Conservation (phyloP, 441 rosid genomes). For the Bruguiera hainesii region DNA sequence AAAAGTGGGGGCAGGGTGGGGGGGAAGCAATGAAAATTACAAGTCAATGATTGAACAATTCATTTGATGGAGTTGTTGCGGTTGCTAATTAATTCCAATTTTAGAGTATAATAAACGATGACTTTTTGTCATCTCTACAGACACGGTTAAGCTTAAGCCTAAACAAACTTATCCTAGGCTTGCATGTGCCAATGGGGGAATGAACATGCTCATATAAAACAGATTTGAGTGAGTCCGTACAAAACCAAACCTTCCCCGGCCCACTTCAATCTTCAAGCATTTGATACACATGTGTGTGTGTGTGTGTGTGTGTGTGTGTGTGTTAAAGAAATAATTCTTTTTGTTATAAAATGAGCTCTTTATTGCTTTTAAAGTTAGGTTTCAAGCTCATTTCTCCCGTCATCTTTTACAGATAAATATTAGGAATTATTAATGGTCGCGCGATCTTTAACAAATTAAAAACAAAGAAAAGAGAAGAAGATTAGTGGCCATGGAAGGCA, state of each 20-base stretch:
- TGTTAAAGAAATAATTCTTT: too few relatives aligned
- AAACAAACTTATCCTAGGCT: constrained; percentile 28
- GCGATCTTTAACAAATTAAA: too few relatives aligned
- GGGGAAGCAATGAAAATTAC: constrained; percentile 1
- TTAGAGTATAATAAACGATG: neutral
- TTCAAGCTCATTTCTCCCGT: neutral
- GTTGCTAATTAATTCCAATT: neutral
- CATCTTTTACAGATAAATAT: neutral
- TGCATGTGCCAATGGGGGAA: constrained; percentile 17
- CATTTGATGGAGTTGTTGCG: constrained; percentile 27
- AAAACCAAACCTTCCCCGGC: neutral
- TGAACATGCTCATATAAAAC: constrained; percentile 18
- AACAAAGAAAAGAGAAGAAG: neutral
- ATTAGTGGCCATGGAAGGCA: constrained; percentile 15
- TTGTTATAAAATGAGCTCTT: neutral
- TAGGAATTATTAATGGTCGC: too few relatives aligned
- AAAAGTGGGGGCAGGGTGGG: neutral
- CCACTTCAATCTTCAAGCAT: neutral
- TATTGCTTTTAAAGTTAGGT: neutral
- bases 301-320: too few relatives aligned
- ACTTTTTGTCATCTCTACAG: constrained; percentile 6
- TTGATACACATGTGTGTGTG: too few relatives aligned
- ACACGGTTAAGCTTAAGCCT: neutral
- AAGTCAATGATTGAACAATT: neutral
- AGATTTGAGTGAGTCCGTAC: neutral